Evolutionary conservation across 140 eudicot species (phyloP).

Genomic region (Ambrosia hybrid): DNA sequence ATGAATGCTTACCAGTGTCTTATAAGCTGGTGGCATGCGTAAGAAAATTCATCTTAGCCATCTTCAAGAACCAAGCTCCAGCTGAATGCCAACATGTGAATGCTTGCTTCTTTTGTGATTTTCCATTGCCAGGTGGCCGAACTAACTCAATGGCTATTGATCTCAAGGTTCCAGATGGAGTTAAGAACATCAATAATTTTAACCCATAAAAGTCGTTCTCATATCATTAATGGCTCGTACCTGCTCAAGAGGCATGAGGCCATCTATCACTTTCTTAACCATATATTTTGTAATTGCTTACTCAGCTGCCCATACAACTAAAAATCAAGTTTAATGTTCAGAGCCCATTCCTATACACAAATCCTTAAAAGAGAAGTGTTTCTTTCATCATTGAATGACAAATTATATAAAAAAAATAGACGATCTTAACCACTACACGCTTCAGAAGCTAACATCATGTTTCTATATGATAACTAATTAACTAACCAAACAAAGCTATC

Average conservation of each 20-base stretch:
- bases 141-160: conserved; percentile 59
- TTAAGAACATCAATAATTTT: conserved; percentile 42
- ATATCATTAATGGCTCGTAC: conserved; percentile 26
- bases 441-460: too few relatives aligned
- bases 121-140: conserved; percentile 35
- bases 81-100: conserved; percentile 47
- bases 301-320: conserved; percentile 46
- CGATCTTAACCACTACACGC: too few relatives aligned
- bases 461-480: too few relatives aligned
- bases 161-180: conserved; percentile 37
- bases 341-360: conserved; percentile 56
- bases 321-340: conserved; percentile 63
- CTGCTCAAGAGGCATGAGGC: conserved; percentile 46
- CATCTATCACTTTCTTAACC: conserved; percentile 49
- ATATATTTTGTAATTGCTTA: conserved; percentile 57
- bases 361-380: neutral
- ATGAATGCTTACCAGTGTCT: conserved; percentile 52
- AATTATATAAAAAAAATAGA: too few relatives aligned
- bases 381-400: too few relatives aligned
- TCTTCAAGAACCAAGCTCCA: conserved; percentile 56
- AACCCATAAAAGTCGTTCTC: conserved; percentile 54
- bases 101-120: conserved; percentile 56
- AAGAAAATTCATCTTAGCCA: conserved; percentile 58
- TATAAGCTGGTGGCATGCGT: conserved; percentile 61
- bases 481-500: too few relatives aligned